A percentile compares a stretch with the other conserved stretches of the same genome.
Conservation (phyloP, 805 yeast species). For the Suhomyces pyralidae region DNA sequence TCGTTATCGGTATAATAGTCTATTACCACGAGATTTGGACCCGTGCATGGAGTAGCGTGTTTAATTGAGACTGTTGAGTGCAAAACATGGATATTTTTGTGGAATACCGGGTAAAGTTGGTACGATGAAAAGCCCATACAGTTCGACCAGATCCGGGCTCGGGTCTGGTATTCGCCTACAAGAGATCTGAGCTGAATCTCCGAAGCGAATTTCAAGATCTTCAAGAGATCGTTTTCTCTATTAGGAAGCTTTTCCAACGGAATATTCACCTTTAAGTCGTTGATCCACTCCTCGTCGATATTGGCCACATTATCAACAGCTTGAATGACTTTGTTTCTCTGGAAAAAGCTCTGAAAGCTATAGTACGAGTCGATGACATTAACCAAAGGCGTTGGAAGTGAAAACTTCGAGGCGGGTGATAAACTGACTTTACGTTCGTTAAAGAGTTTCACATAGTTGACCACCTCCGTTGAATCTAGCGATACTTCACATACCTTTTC, state of each 20-base stretch:
- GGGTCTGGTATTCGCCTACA: slow-evolving; percentile 45
- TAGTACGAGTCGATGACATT: slow-evolving; percentile 54
- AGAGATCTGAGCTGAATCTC: slow-evolving; percentile 41
- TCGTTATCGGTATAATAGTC: slow-evolving; percentile 92
- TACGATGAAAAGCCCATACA: slow-evolving; percentile 35
- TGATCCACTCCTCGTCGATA: slow-evolving; percentile 23
- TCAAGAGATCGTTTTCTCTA: slow-evolving; percentile 29
- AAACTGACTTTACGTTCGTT: slow-evolving; percentile 62
- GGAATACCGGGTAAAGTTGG: slow-evolving; percentile 47
- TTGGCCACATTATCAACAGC: slow-evolving; percentile 21
- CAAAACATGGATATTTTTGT: slow-evolving; percentile 74
- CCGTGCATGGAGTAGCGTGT: slow-evolving; percentile 87
- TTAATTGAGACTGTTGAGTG: slow-evolving; percentile 80
- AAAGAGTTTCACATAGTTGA: slow-evolving; percentile 36
- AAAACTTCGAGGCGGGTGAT: slow-evolving; percentile 80
- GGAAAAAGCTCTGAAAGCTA: slow-evolving; percentile 21
- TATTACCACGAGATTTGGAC: slow-evolving; percentile 80
- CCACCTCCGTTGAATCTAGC: slow-evolving; percentile 30
- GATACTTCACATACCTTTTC: slow-evolving; percentile 15
- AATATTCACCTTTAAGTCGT: slow-evolving; percentile 24
- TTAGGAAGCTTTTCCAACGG: slow-evolving; percentile 36
- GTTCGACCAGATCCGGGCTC: slow-evolving; percentile 49
- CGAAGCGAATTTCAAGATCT: slow-evolving; percentile 35
- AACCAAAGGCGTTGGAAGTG: slow-evolving; percentile 60
- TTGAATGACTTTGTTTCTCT: slow-evolving; percentile 21